Base-by-base conservation (phyloP, 768 basidiomycete genomes). In the Calocybe indica region DNA sequence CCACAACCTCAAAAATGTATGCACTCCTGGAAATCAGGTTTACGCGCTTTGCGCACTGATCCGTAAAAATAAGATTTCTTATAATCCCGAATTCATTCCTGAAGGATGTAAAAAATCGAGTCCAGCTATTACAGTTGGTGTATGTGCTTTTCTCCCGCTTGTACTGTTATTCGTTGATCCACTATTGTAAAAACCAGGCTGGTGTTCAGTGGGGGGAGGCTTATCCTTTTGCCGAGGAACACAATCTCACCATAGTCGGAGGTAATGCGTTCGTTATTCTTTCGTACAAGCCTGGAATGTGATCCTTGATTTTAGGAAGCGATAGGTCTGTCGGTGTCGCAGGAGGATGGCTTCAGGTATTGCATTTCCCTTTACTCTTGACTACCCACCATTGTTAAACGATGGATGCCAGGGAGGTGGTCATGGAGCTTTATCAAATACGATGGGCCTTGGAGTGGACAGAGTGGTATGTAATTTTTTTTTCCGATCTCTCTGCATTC, bases 401-500 rank as follows among this genome's bases (percentile, higher is more conserved):
- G 30, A 30, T 13, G 22, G 5, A 42, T 34, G 1, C 5, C 30
- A 68, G 64, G 74, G 74, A 11, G 74, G 74, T 37, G 73, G 74
- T 6, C 74, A 76, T 53, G 60, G 71, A 12, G 59, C 69, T 3
- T 54, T 76, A 5, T 72, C 72, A 10, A 69, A 71, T 37, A 68
- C 65, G 3, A 66, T 74, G 61, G 75, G 75, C 12, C 59, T 76
- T 7, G 74, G 71, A 0, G 74, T 67, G 5, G 75, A 75, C 56
- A 62, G 73, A 30, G 72, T 68, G 15, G 75, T 75, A 51, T 51
- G 70, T 50, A 13, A 12, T 30, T 12, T 12, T 6, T 14, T 32
- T 30, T 11, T 10, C 22, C 22, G 2, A 22, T 22, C 22, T 22
- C 1, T 22, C 22, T 22, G 22, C 44, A 6, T n/a, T 50, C 7